phyloP scores from a whole-genome alignment of 1,284 basidiomycete species.

The Cutaneotrichosporon sp. region DNA sequence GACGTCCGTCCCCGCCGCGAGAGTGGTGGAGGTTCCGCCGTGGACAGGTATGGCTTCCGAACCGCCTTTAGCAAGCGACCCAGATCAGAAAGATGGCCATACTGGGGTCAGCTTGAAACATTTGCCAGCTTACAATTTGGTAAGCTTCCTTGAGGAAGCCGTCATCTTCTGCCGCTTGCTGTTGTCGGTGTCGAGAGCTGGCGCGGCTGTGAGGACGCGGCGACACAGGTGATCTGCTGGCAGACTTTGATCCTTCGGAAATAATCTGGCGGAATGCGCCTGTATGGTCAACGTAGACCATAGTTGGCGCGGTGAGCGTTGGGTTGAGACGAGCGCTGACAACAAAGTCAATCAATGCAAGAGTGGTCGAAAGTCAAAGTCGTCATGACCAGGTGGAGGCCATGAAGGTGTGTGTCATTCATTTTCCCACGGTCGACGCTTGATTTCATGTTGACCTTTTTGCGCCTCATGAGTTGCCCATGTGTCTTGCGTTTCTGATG shows the following conservation, averaged over 20 bases:
- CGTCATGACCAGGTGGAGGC: background rate
- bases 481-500: too few relatives aligned
- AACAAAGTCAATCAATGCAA: background rate
- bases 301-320: constrained; percentile 3
- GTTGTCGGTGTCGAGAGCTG: background rate
- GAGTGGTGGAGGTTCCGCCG: constrained; percentile 36
- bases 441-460: too few relatives aligned
- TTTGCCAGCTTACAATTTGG: constrained; percentile 41
- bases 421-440: too few relatives aligned
- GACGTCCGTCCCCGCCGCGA: constrained; percentile 26
- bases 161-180: constrained; percentile 21
- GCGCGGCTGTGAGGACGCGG: constrained; percentile 26
- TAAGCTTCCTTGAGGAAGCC: constrained; percentile 52
- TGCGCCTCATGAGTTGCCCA: too few relatives aligned
- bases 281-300: constrained; percentile 35
- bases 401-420: background rate
- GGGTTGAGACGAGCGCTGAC: background rate
- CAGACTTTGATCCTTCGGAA: constrained; percentile 19
- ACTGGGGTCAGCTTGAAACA: constrained; percentile 26
- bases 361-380: too few relatives aligned
- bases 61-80: constrained; percentile 40
- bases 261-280: constrained; percentile 26
- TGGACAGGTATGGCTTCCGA: constrained; percentile 51
- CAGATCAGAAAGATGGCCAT: constrained; percentile 45
- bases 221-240: constrained; percentile 6